These are phyloP conservation scores for Termitomyces sp. DNA, from an alignment of 768 basidiomycete species.

Conservation along the genomic window DNA sequence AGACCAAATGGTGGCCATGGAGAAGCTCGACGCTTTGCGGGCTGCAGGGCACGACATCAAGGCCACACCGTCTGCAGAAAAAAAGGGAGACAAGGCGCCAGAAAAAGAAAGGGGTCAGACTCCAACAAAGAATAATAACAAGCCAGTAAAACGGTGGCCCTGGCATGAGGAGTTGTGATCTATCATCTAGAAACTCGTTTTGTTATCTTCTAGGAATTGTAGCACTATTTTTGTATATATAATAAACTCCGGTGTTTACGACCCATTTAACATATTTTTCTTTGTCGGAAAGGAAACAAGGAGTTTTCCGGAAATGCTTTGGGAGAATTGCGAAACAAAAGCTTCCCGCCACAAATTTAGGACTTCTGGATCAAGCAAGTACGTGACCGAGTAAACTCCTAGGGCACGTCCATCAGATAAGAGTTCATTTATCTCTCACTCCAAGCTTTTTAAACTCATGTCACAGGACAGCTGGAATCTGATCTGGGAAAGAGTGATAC, in stretches of 20 bases:
- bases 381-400: neutral
- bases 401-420: neutral
- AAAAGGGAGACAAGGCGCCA: conserved; percentile 20
- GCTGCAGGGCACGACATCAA: conserved; percentile 48
- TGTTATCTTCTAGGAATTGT: conserved; percentile 1
- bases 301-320: neutral
- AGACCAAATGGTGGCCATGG: conserved; percentile 30
- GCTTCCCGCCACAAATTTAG: conserved; percentile 7
- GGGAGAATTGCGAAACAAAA: neutral
- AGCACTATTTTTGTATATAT: conserved; percentile 4
- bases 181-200: neutral
- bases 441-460: neutral
- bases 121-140: conserved; percentile 10
- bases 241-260: neutral
- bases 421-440: neutral
- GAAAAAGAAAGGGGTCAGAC: conserved; percentile 18
- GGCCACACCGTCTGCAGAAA: conserved; percentile 17
- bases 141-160: conserved; percentile 8
- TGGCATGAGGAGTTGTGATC: conserved; percentile 15
- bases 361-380: conserved; percentile 4
- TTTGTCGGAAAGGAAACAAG: neutral
- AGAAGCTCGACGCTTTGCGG: conserved; percentile 43
- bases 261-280: neutral
- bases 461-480: neutral
- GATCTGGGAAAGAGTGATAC: neutral